phyloP scores from a whole-genome alignment of 805 yeast genomes.

The Lipomyces orientalis region DNA sequence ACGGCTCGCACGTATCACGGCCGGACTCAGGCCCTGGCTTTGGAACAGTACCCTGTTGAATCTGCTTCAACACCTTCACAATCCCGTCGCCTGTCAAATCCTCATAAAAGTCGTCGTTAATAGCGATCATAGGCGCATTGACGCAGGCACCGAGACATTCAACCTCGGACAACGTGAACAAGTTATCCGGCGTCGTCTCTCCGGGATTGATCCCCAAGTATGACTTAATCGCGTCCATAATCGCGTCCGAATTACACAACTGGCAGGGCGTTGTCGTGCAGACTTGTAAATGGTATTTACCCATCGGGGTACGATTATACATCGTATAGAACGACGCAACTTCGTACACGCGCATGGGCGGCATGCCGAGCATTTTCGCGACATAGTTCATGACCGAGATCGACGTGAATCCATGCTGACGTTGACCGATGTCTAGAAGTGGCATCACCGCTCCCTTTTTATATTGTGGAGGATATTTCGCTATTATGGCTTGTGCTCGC shows the following conservation, averaged over 20 bases:
- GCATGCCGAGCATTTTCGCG: conserved; percentile 82
- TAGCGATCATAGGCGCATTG: conserved; percentile 86
- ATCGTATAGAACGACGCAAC: conserved; percentile 92
- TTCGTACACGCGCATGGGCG: conserved; percentile 89
- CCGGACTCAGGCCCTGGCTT: conserved; percentile 72
- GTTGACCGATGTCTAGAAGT: conserved; percentile 81
- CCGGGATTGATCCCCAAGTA: conserved; percentile 73
- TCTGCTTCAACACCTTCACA: conserved; percentile 62
- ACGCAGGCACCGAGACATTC: conserved; percentile 94
- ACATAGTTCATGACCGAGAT: conserved; percentile 89
- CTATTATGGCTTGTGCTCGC: conserved; percentile 73
- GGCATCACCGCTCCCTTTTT: conserved; percentile 91
- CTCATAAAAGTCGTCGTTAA: conserved; percentile 82
- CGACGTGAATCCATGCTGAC: conserved; percentile 85
- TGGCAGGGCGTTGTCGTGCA: conserved; percentile 93
- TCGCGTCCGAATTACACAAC: conserved; percentile 79
- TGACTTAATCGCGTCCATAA: conserved; percentile 69
- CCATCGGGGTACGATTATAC: conserved; percentile 87
- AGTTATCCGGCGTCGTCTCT: conserved; percentile 73
- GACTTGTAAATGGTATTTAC: conserved; percentile 80
- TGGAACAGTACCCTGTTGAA: conserved; percentile 67
- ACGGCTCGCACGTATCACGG: conserved; percentile 72
- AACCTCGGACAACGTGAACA: conserved; percentile 83
- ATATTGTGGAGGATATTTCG: conserved; percentile 84
- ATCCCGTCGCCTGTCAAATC: conserved; percentile 76